Evolutionary conservation across 108 stramenopile genomes (phyloP).

Genomic region (Cyclostephanos tholiformis): DNA sequence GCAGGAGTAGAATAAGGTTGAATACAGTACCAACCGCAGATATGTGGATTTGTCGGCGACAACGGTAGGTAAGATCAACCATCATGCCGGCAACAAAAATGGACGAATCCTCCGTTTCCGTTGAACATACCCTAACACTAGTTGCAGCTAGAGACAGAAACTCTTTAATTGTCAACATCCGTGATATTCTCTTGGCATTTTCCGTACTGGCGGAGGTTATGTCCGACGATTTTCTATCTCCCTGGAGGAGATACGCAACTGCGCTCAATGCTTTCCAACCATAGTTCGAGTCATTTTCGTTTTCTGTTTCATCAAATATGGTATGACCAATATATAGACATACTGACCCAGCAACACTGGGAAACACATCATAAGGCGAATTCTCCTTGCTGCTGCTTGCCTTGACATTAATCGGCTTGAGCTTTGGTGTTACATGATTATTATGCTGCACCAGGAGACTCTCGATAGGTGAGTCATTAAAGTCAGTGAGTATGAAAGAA

Average conservation of each 20-base stretch:
- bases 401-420: background rate
- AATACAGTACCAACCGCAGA: slow-evolving; percentile 27
- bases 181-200: slow-evolving; percentile 35
- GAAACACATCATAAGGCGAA: background rate
- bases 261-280: slow-evolving; percentile 36
- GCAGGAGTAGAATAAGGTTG: slow-evolving; percentile 40
- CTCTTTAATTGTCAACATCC: slow-evolving; percentile 23
- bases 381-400: background rate
- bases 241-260: slow-evolving; percentile 45
- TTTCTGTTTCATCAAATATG: slow-evolving; percentile 12
- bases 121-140: background rate
- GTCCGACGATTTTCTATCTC: slow-evolving; percentile 36
- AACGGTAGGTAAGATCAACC: slow-evolving; percentile 12
- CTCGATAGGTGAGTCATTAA: slow-evolving; percentile 22
- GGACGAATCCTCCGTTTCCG: background rate
- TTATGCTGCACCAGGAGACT: slow-evolving; percentile 6
- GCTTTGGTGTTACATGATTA: background rate
- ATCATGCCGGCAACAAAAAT: slow-evolving; percentile 9
- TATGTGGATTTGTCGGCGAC: slow-evolving; percentile 20
- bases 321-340: slow-evolving; percentile 34
- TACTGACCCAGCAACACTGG: slow-evolving; percentile 39
- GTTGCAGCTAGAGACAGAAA: background rate
- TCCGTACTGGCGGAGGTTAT: slow-evolving; percentile 33
- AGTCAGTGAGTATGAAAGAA: slow-evolving; percentile 50
- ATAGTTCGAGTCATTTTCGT: background rate